Conservation (phyloP, 495 filamentous ascomycete species). For the Xanthoparmelia taractica region DNA sequence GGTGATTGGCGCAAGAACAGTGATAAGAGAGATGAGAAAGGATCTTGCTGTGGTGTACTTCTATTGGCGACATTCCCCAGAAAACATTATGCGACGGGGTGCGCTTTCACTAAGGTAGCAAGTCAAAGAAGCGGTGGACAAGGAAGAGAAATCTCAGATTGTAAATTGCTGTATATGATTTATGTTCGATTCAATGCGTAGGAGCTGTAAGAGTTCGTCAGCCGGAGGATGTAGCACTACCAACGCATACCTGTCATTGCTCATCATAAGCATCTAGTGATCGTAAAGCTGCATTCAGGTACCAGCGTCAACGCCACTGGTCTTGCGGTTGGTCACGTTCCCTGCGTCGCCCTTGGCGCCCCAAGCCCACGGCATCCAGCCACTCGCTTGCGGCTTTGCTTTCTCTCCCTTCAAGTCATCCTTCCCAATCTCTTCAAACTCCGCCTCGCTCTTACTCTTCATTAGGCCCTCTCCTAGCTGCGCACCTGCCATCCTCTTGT, state of each 20-base stretch:
- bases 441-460: constrained; percentile 66
- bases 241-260: not conserved
- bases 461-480: constrained; percentile 41
- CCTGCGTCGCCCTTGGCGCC: constrained; percentile 21
- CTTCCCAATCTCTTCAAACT: constrained; percentile 68
- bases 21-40: too few relatives aligned
- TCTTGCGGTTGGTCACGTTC: constrained; percentile 5
- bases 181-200: not conserved
- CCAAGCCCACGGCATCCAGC: constrained; percentile 59
- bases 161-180: not conserved
- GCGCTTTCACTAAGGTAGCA: not conserved
- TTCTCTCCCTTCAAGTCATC: constrained; percentile 38
- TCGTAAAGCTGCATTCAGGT: not conserved
- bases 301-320: constrained; percentile 18
- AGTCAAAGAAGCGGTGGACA: not conserved
- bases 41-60: too few relatives aligned
- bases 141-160: not conserved
- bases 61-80: not conserved
- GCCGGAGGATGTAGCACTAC: not conserved
- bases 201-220: not conserved
- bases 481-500: constrained; percentile 40
- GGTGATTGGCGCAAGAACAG: too few relatives aligned
- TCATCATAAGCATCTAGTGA: not conserved
- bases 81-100: not conserved
- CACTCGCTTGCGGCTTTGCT: constrained; percentile 30